phyloP scores from a whole-genome alignment of 1,139 yeast genomes.

The Kodamaea sp. region DNA sequence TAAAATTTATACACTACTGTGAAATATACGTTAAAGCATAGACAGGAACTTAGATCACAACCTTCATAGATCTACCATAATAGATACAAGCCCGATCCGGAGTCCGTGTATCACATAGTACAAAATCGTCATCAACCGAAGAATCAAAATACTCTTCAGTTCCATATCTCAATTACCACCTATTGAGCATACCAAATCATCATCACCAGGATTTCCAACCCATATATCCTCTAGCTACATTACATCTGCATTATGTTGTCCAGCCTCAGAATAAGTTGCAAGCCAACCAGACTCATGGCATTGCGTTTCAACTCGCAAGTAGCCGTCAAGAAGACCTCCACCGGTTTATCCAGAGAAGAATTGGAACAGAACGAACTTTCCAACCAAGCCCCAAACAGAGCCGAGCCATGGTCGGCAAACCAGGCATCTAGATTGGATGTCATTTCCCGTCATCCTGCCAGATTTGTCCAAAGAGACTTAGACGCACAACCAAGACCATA shows the following conservation, averaged over 20 bases:
- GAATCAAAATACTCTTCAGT: too few species aligned
- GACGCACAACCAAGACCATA: constrained; percentile 73
- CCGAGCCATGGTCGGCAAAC: constrained; percentile 66
- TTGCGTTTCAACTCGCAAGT: constrained; percentile 18
- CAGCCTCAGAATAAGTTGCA: constrained; percentile 12
- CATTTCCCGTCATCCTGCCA: constrained; percentile 53
- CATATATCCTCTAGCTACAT: too few species aligned
- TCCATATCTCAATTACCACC: too few species aligned
- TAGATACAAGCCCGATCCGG: too few species aligned
- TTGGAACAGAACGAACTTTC: constrained; percentile 36
- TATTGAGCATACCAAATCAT: too few species aligned
- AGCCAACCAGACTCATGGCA: constrained; percentile 8
- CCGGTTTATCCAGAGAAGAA: constrained; percentile 42
- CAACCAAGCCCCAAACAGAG: constrained; percentile 76
- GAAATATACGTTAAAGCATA: too few species aligned
- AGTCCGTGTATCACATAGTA: too few species aligned
- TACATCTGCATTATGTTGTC: constrained; percentile 10
- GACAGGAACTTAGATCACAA: too few species aligned
- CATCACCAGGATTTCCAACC: too few species aligned
- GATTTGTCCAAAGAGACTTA: constrained; percentile 74
- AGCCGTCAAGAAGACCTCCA: constrained; percentile 21
- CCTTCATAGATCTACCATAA: too few species aligned
- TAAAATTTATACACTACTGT: too few species aligned
- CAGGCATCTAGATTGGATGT: constrained; percentile 67
- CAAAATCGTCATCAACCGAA: too few species aligned